phyloP scores from a whole-genome alignment of 169 alveolate genomes.

The Cryptosporidium felis region DNA sequence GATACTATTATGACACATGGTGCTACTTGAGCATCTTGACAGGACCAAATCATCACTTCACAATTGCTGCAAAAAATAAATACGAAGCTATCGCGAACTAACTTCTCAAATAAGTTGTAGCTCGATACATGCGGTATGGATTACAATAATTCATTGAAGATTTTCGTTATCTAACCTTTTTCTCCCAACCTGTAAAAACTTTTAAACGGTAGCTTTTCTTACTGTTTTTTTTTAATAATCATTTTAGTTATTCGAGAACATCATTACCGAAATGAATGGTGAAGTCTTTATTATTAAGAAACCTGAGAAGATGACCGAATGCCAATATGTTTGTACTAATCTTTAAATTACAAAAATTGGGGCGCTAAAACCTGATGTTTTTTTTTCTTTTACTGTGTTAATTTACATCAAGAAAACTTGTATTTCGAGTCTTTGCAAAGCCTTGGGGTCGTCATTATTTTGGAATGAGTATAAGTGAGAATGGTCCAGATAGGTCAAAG shows the following conservation, averaged over 20 bases:
- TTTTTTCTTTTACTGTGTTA: too few relatives aligned
- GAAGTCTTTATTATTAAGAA: too few relatives aligned
- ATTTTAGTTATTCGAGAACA: not conserved
- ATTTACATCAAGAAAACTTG: too few relatives aligned
- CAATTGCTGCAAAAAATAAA: constrained; percentile 58
- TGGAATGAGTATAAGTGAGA: constrained; percentile 22
- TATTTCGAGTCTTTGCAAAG: too few relatives aligned
- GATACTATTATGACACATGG: constrained; percentile 69
- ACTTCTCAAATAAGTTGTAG: not conserved
- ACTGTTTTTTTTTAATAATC: not conserved
- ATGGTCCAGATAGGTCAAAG: not conserved
- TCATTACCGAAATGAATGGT: not conserved
- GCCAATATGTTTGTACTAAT: too few relatives aligned
- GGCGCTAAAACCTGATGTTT: too few relatives aligned
- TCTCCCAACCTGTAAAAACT: too few relatives aligned
- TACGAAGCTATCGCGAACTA: constrained; percentile 31
- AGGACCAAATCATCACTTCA: constrained; percentile 68
- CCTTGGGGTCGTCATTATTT: too few relatives aligned
- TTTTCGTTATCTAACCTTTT: too few relatives aligned
- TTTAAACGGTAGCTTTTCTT: not conserved
- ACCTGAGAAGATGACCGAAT: too few relatives aligned
- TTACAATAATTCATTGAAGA: not conserved
- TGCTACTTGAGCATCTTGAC: constrained; percentile 68
- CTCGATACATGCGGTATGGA: not conserved
- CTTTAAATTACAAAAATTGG: too few relatives aligned